Conservation (phyloP, 1,284 basidiomycete species). For the Pascua guehoae region DNA sequence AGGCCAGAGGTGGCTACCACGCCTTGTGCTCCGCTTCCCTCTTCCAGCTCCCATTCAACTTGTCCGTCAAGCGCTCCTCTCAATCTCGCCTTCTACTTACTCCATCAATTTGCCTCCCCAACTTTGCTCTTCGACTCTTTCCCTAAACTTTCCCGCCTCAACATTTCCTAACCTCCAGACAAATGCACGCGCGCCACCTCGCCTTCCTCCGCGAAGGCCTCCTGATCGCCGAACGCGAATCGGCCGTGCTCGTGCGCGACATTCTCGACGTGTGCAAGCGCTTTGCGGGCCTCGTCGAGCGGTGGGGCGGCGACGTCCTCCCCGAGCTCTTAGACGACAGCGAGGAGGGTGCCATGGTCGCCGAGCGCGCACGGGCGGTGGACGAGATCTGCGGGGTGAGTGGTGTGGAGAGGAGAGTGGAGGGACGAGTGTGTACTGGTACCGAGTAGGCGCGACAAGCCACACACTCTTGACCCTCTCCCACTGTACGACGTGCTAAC, state of each 20-base stretch:
- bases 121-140: too few species aligned
- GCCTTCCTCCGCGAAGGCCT: slow-evolving; percentile 75
- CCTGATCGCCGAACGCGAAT: slow-evolving; percentile 64
- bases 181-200: slow-evolving; percentile 73
- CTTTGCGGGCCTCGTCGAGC: slow-evolving; percentile 75
- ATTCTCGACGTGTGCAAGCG: slow-evolving; percentile 77
- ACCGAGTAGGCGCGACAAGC: not conserved
- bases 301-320: slow-evolving; percentile 88
- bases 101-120: too few species aligned
- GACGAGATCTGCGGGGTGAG: slow-evolving; percentile 70
- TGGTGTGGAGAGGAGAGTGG: not conserved
- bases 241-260: slow-evolving; percentile 63
- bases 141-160: too few species aligned
- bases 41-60: too few species aligned
- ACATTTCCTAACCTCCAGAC: slow-evolving; percentile 20
- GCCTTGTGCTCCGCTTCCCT: too few species aligned
- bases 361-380: slow-evolving; percentile 45
- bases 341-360: slow-evolving; percentile 52
- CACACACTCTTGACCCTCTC: too few species aligned
- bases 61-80: too few species aligned
- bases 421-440: not conserved
- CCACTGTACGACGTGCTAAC: not conserved
- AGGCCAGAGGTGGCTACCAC: too few species aligned
- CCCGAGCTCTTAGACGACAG: slow-evolving; percentile 77
- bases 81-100: too few species aligned